These are phyloP conservation scores for Linnemannia hyalina DNA, from an alignment of 192 early-diverging fungal species.

Conservation along the genomic window DNA sequence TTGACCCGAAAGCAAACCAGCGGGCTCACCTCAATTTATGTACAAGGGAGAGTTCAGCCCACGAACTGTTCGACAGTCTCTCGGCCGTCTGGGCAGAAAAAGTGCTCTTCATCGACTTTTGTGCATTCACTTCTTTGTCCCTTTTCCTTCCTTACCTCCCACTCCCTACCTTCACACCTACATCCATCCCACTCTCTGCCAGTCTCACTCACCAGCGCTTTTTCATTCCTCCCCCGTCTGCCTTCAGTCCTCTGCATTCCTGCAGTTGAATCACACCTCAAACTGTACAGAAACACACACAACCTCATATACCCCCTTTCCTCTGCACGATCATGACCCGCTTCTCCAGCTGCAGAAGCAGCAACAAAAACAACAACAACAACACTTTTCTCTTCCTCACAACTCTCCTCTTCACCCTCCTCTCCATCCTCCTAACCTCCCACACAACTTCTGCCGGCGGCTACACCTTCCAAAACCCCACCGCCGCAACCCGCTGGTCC, in stretches of 20 bases:
- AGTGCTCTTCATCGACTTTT: neutral
- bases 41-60: neutral
- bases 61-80: neutral
- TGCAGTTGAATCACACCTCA: neutral
- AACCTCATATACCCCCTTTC: neutral
- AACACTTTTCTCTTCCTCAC: neutral
- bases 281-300: neutral
- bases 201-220: neutral
- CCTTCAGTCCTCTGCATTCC: neutral
- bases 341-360: constrained; percentile 6
- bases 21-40: no score
- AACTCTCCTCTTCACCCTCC: constrained; percentile 9
- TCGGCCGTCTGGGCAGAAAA: neutral
- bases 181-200: neutral
- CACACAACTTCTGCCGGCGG: neutral
- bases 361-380: neutral
- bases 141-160: neutral
- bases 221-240: neutral
- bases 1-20: no score
- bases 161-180: neutral
- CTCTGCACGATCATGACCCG: neutral
- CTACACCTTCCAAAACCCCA: constrained; percentile 31
- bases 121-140: neutral
- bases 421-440: neutral
- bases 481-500: constrained; percentile 34